Conservation (phyloP, 2,329 filamentous ascomycete genomes). For the Macrophomina tecta region DNA sequence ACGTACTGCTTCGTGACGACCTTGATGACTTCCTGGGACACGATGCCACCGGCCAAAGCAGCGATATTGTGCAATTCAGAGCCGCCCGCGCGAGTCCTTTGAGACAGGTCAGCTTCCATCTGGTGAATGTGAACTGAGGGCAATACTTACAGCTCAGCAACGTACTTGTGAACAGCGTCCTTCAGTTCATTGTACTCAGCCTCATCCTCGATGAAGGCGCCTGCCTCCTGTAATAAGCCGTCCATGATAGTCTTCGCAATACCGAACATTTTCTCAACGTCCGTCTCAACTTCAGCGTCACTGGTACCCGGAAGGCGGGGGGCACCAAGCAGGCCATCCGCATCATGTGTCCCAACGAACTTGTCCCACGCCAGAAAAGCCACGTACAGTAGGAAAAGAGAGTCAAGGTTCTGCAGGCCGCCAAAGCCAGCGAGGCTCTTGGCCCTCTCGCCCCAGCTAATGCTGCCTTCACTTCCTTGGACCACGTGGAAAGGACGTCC, state of each 20-base stretch:
- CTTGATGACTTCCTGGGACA: conserved; percentile 97
- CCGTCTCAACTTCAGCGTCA: conserved; percentile 42
- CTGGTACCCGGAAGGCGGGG: conserved; percentile 45
- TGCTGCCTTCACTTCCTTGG: conserved; percentile 46
- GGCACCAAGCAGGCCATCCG: conserved; percentile 41
- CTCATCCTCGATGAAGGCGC: conserved; percentile 45
- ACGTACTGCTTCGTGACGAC: conserved; percentile 73
- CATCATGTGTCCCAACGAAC: conserved; percentile 50
- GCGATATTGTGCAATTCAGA: conserved; percentile 93
- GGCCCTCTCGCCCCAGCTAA: conserved; percentile 56
- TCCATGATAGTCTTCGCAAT: conserved; percentile 52
- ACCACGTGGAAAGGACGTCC: conserved; percentile 61
- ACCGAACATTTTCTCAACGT: conserved; percentile 48
- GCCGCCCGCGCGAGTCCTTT: conserved; percentile 67
- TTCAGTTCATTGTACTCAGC: conserved; percentile 49
- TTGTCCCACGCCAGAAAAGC: conserved; percentile 59
- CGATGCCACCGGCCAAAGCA: conserved; percentile 84
- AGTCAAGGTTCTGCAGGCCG: conserved; percentile 43
- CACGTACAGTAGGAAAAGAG: conserved; percentile 56
- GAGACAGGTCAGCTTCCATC: background rate
- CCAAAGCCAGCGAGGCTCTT: conserved; percentile 39
- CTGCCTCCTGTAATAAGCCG: conserved; percentile 50
- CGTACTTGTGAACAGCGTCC: conserved; percentile 43
- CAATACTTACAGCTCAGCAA: conserved; percentile 51
- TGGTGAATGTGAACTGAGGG: too few relatives aligned